Evolutionary conservation across 2,329 filamentous ascomycete species (phyloP), one percentile per base, ranked within the genome.

Genomic region (Lojkania enalia): DNA sequence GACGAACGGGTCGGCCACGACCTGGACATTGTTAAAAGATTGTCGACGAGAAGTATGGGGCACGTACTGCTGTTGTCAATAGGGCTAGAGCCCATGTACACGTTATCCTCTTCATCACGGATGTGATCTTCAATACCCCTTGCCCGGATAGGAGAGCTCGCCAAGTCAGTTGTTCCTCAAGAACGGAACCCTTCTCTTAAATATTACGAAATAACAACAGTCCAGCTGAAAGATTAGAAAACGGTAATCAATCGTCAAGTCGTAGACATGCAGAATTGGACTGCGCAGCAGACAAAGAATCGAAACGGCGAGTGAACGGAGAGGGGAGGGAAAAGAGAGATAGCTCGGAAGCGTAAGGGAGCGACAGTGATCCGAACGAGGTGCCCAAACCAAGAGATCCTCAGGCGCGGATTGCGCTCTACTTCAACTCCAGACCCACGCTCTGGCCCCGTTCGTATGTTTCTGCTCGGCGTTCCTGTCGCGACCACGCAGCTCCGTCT

Each of bases 211-310:
- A 21, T 9, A 33, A 16, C 30, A 33, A 36, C 33, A 36, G 33
- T 36, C 33, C 33, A 36, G 33, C 33, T 36, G 33, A 36, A 15
- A 36, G 19, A 33, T 36, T 36, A 36, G 14, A 23, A 23, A 42
- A 35, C 29, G 19, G 42, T 25, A 39, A 23, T 15, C 7, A 27
- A 27, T 7, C n/a, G n/a, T 27, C 25, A 20, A 20, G 49, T 57
- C 54, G 44, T 61, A 63, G 60, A 65, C 61, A 66, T 65, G 59
- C 61, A 63, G 55, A 49, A 48, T 61, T 57, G 52, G 57, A 57
- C 64, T 67, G 66, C 66, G 54, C 64, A 67, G 64, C 64, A 69
- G 64, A 55, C 49, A 47, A 55, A 46, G 54, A 67, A 56, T 54
- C 54, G 44, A 50, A 54, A 55, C 45, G 41, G 53, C 38, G 43